phyloP scores from a whole-genome alignment of 2,329 filamentous ascomycete species.

The Exophiala lecanii-corni region DNA sequence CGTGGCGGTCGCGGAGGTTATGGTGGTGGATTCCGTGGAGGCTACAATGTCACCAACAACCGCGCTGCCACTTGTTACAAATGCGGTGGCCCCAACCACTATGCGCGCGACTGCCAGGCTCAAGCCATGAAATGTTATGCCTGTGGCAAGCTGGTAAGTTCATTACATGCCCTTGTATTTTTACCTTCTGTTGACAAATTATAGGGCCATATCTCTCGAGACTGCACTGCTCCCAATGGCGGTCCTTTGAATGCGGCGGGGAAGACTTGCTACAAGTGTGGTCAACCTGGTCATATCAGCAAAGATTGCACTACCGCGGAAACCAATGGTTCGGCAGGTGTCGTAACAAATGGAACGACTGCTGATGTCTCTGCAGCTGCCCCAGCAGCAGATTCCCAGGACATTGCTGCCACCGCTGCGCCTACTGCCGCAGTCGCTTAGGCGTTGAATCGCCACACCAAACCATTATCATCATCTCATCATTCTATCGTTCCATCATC shows the following conservation, averaged over 20 bases:
- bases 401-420: constrained; percentile 16
- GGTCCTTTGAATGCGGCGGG: constrained; percentile 91
- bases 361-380: constrained; percentile 19
- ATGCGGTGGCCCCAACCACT: constrained; percentile 87
- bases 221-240: constrained; percentile 95
- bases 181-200: constrained; percentile 9
- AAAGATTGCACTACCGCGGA: constrained; percentile 84
- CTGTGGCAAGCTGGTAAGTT: constrained; percentile 72
- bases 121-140: constrained; percentile 99
- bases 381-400: constrained; percentile 17
- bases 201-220: constrained; percentile 78
- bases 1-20: constrained; percentile 65
- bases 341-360: constrained; percentile 18
- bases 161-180: neutral
- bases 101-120: constrained; percentile 95
- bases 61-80: constrained; percentile 65
- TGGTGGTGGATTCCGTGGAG: constrained; percentile 63
- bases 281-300: constrained; percentile 92
- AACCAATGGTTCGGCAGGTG: constrained; percentile 36
- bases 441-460: too few relatives aligned
- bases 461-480: neutral
- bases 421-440: constrained; percentile 23
- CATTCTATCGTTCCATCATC: too few relatives aligned
- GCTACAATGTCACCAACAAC: constrained; percentile 52
- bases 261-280: constrained; percentile 98